Base-by-base conservation (phyloP, 768 basidiomycete genomes). In the Mycena leptocephala region DNA sequence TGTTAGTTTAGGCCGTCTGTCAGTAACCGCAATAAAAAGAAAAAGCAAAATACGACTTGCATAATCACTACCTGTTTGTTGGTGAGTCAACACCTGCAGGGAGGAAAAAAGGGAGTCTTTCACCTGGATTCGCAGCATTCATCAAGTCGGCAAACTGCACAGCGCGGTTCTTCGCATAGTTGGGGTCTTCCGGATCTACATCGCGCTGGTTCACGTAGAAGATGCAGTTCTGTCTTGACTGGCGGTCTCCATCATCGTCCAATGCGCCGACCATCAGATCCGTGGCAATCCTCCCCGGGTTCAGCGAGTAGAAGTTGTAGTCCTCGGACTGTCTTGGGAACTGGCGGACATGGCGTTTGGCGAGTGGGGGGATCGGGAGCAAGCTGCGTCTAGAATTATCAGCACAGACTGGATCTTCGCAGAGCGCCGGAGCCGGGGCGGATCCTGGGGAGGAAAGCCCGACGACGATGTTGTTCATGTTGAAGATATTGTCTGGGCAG, bases 171-270 rank as follows among this genome's bases (percentile, higher is more conserved):
- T 55, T 48, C n/a, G 61, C 70, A 18, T 53, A 63, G 37, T 71
- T 71, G 24, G 70, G 70, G 35, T 71, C 61, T 7, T 5, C 18
- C 1, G 22, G 10, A 5, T 35, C 2, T 3, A 39, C 11, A 7
- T 63, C 22, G 0, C 6, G 22, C 32, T 71, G 70, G 61, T 71
- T 71, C 2, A 71, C 70, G 20, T 71, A 71, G 48, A 71, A 71
- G 2, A 71, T 24, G 30, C 70, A 71, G 51, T 71, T 71, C 16
- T 39, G 14, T 4, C 70, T 59, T 18, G 59, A 61, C n/a, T 13
- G 9, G 14, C 69, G 69, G 58, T 37, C 48, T 11, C 69, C 69
- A 3, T 46, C n/a, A 7, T 18, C 56, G 30, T 61, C 69, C 14
- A 35, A 1, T 6, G 18, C 69, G 6, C 69, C 69, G 2, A 70